phyloP scores from a whole-genome alignment of 2,329 filamentous ascomycete species.

The Pseudogymnoascus sp. region DNA sequence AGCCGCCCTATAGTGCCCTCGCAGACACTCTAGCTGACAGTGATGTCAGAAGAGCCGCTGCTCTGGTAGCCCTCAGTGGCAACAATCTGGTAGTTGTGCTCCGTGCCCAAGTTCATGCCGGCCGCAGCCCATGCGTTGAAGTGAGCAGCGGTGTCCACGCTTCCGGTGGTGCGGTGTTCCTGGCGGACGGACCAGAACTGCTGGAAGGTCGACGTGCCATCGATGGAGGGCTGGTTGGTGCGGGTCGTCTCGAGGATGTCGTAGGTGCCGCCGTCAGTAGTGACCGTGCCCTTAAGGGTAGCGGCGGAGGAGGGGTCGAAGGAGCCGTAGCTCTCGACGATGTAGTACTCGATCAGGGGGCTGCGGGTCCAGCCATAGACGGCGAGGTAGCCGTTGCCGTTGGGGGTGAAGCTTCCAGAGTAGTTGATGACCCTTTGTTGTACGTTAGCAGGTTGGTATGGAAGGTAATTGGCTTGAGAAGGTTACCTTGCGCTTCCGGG shows the following conservation, averaged over 20 bases:
- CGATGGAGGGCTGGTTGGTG: conserved; percentile 30
- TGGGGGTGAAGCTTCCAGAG: conserved; percentile 32
- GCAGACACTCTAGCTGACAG: conserved; percentile 25
- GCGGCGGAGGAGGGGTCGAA: conserved; percentile 40
- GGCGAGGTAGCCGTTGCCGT: conserved; percentile 41
- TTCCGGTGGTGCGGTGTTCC: conserved; percentile 40
- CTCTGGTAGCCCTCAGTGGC: conserved; percentile 45
- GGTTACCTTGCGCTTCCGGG: conserved; percentile 26
- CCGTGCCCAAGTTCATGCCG: conserved; percentile 37
- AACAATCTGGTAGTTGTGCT: conserved; percentile 43
- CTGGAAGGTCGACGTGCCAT: conserved; percentile 40
- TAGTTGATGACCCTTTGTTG: conserved; percentile 33
- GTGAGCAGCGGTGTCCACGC: conserved; percentile 39
- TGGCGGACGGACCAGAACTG: conserved; percentile 44
- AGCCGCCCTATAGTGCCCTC: too few relatives aligned
- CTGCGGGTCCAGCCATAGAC: conserved; percentile 48
- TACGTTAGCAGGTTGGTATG: neutral
- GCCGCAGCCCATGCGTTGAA: conserved; percentile 40
- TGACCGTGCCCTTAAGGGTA: conserved; percentile 41
- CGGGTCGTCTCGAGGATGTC: conserved; percentile 31
- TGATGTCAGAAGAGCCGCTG: conserved; percentile 38
- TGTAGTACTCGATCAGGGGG: conserved; percentile 51
- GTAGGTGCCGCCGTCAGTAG: conserved; percentile 43
- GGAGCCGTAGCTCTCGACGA: conserved; percentile 43
- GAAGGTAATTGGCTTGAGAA: neutral